A percentile compares a stretch with the other conserved stretches of the same genome.
These are phyloP conservation scores for Pseudonectria buxi DNA, from an alignment of 2,329 filamentous ascomycete genomes.

Conservation along the genomic window DNA sequence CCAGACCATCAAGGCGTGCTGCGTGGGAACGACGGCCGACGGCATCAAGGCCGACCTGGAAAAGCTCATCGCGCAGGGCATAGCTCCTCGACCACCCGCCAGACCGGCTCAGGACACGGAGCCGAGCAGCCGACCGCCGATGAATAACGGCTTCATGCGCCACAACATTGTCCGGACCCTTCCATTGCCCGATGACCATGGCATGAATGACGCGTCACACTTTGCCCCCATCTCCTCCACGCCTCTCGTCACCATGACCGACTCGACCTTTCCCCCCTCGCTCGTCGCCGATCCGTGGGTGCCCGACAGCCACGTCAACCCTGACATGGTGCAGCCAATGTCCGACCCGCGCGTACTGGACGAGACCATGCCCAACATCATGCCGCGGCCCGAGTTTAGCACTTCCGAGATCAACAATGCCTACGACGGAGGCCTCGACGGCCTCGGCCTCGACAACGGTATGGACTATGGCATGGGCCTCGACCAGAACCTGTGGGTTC, in stretches of 20 bases:
- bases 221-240: conserved; percentile 12
- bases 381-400: conserved; percentile 22
- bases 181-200: conserved; percentile 22
- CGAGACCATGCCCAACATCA: conserved; percentile 14
- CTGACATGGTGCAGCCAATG: conserved; percentile 15
- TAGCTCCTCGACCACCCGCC: conserved; percentile 21
- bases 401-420: conserved; percentile 42
- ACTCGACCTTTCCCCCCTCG: conserved; percentile 25
- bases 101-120: conserved; percentile 10
- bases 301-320: conserved; percentile 22
- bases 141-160: conserved; percentile 17
- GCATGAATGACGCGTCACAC: conserved; percentile 17
- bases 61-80: conserved; percentile 41
- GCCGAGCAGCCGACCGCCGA: conserved; percentile 7
- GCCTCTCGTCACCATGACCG: conserved; percentile 19
- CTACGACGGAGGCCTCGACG: conserved; percentile 42
- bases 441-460: conserved; percentile 39
- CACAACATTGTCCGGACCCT: conserved; percentile 17
- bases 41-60: conserved; percentile 44
- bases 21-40: conserved; percentile 43
- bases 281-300: conserved; percentile 24
- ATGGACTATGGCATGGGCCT: conserved; percentile 36
- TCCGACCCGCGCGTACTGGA: conserved; percentile 11
- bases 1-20: conserved; percentile 44
- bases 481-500: conserved; percentile 31